A percentile compares a stretch with the other conserved stretches of the same genome.
Conservation (phyloP, 2,329 filamentous ascomycete genomes). For the Emergomyces pasteurianus region DNA sequence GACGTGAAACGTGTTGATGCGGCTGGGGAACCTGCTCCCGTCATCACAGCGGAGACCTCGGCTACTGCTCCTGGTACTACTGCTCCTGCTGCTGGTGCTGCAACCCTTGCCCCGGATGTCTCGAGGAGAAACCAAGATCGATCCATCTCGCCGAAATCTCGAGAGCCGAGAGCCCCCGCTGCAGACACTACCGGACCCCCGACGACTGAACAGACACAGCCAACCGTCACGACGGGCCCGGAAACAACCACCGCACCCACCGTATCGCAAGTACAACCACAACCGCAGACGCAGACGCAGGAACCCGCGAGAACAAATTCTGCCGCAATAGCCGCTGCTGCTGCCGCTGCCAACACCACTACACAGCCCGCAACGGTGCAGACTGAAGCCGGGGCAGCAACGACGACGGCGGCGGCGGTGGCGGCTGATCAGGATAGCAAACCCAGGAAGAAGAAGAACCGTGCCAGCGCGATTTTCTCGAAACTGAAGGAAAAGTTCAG, state of each 20-base stretch:
- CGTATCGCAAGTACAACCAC: constrained; percentile 1
- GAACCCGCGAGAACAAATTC: constrained; percentile 9
- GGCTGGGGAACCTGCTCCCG: constrained; percentile 25
- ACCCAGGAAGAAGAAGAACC: constrained; percentile 53
- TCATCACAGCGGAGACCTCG: constrained; percentile 27
- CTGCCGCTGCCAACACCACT: constrained; percentile 13
- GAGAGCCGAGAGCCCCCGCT: constrained; percentile 14
- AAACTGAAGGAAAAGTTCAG: constrained; percentile 45
- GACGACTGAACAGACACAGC: constrained; percentile 2
- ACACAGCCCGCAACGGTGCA: constrained; percentile 5
- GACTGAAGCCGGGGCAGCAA: constrained; percentile 13
- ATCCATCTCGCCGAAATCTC: constrained; percentile 13
- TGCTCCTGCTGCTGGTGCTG: constrained; percentile 1
- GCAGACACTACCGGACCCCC: constrained; percentile 8
- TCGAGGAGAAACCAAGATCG: constrained; percentile 8
- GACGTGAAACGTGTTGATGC: constrained; percentile 26
- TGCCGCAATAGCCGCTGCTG: constrained; percentile 7
- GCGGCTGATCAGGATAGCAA: constrained; percentile 21
- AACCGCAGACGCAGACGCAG: constrained; percentile 6
- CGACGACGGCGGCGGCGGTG: constrained; percentile 3
- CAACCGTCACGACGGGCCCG: constrained; percentile 10
- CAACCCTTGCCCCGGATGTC: constrained; percentile 4
- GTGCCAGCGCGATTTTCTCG: constrained; percentile 49
- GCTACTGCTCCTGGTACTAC: constrained; percentile 24
- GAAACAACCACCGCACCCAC: constrained; percentile 13